These are phyloP conservation scores for Paramyrothecium sp. DNA, from an alignment of 2,329 filamentous ascomycete species.

Conservation along the genomic window DNA sequence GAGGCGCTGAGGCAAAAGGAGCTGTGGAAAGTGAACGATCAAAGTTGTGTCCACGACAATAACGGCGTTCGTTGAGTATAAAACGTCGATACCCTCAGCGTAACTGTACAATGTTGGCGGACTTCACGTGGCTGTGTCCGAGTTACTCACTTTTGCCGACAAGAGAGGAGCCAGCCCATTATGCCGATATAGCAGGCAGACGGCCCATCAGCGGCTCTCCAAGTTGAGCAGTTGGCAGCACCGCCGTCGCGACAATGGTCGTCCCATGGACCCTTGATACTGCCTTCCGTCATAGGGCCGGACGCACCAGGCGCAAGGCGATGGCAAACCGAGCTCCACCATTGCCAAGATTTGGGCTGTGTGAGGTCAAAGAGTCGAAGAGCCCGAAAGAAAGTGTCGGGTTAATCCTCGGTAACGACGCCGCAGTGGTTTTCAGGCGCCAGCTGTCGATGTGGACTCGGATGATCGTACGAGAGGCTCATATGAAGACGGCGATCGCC, in stretches of 20 bases:
- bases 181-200: neutral
- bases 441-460: neutral
- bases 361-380: neutral
- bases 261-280: neutral
- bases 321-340: neutral
- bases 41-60: neutral
- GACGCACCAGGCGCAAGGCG: neutral
- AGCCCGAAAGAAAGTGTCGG: neutral
- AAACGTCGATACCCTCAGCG: neutral
- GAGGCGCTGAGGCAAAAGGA: neutral
- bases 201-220: neutral
- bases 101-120: neutral
- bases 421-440: neutral
- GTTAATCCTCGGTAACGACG: neutral
- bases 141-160: neutral
- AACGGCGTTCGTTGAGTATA: neutral
- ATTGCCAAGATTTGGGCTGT: neutral
- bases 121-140: neutral
- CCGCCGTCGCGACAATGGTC: neutral
- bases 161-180: neutral
- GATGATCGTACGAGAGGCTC: neutral
- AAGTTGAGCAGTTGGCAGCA: neutral
- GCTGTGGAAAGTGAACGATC: neutral
- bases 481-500: neutral
- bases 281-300: neutral